Percentiles rank a stretch among this genome's conserved stretches.
These are phyloP conservation scores for Dittrichia graveolens DNA, from an alignment of 129 eudicot genomes.

Conservation along the genomic window DNA sequence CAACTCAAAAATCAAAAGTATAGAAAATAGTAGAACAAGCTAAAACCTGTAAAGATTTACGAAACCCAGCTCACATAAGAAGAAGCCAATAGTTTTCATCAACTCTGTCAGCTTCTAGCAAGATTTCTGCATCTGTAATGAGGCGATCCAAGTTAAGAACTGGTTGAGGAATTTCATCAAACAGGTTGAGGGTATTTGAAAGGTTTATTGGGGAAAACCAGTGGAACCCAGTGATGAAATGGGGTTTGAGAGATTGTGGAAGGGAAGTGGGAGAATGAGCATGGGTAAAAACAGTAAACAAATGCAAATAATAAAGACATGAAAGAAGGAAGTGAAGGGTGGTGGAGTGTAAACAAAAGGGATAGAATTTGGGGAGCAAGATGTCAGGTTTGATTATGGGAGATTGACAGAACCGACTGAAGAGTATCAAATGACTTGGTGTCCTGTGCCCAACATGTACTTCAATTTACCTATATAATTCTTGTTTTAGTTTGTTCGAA, in stretches of 20 bases:
- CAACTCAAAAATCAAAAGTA: background rate
- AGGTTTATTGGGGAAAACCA: background rate
- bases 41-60: conserved; percentile 19
- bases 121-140: background rate
- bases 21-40: conserved; percentile 1
- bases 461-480: background rate
- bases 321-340: conserved; percentile 13
- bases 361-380: conserved; percentile 27
- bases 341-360: conserved; percentile 28
- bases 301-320: background rate
- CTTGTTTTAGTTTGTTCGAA: too few species aligned
- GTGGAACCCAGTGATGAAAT: background rate
- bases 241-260: background rate
- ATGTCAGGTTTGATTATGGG: conserved; percentile 32
- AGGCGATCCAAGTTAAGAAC: background rate
- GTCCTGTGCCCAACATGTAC: conserved; percentile 24
- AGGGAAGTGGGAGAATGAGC: background rate
- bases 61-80: conserved; percentile 15
- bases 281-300: background rate
- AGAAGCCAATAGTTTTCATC: background rate
- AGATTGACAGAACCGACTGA: conserved; percentile 33
- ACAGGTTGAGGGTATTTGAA: background rate
- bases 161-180: conserved; percentile 29
- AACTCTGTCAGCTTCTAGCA: background rate
- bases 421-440: conserved; percentile 29